Base-by-base conservation (phyloP, 2,329 filamentous ascomycete species). In the Fusarium albosuccineum region DNA sequence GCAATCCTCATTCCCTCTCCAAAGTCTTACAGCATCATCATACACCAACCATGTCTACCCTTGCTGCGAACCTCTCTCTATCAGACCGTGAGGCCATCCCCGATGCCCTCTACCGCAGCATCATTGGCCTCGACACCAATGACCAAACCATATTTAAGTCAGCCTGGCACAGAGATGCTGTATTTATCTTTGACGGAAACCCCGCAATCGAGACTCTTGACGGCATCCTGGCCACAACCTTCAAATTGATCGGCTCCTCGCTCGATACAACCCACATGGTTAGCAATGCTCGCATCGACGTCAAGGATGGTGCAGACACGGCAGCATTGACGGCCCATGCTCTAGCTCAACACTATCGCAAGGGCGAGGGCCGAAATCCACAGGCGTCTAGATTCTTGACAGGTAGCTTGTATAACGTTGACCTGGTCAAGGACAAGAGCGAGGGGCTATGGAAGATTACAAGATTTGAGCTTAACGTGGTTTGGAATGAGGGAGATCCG, bases 61-160 rank as follows among this genome's bases (percentile, higher is more conserved):
- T 44, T 39, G 22, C 55, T 8, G 30, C 46, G 45, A 39, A 58
- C 55, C 55, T 58, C 30, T n/a, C 9, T 14, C 22, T 58, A 11
- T 10, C 46, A 14, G 50, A 55, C 50, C 57, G 51, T 22, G 51
- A 60, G 29, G 58, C 58, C 45, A 57, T 60, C 34, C 51, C 45
- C 1, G 58, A 60, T 27, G 58, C 58, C 13, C 58, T 60, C 22
- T 60, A 60, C 45, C 58, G 52, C 16, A 57, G 51, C 52, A 60
- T 60, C 13, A n/a, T 45, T 5, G 58, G 58, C 2, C 52, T 60
- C 27, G 58, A 60, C 26, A n/a, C 58, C 42, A 45, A 34, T 6
- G 52, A 60, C 45, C n/a, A 57, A 11, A 22, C 17, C 9, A 57
- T 34, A 22, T 56, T 60, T 27, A 17, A 45, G 17, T 60, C 57